Conservation (phyloP, 2,329 filamentous ascomycete species). For the Seiridium unicorne region DNA sequence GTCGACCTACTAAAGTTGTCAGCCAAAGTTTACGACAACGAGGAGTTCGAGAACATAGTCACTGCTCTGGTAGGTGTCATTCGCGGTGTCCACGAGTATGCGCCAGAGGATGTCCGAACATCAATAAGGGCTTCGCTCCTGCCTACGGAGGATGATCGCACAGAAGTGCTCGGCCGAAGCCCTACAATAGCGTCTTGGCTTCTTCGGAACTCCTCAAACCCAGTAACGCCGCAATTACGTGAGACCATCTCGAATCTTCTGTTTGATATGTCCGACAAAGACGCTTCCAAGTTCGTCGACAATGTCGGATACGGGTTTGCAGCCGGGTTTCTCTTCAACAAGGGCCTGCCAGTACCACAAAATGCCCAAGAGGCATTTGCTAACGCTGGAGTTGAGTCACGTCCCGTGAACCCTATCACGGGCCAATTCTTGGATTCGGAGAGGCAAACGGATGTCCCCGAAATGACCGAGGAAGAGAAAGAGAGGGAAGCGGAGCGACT, state of each 20-base stretch:
- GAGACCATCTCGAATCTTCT: constrained; percentile 75
- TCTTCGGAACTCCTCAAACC: constrained; percentile 73
- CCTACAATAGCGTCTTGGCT: constrained; percentile 73
- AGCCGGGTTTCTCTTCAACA: constrained; percentile 82
- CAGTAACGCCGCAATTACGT: constrained; percentile 68
- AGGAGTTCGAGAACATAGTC: constrained; percentile 69
- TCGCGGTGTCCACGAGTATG: constrained; percentile 67
- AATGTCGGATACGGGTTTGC: constrained; percentile 96
- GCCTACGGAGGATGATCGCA: constrained; percentile 74
- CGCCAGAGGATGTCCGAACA: constrained; percentile 59
- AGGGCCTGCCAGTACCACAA: constrained; percentile 75
- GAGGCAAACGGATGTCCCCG: constrained; percentile 53
- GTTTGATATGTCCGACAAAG: constrained; percentile 82
- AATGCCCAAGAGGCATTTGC: constrained; percentile 55
- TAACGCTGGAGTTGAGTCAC: constrained; percentile 26
- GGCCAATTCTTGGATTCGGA: constrained; percentile 77
- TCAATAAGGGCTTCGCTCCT: constrained; percentile 68
- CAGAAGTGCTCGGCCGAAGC: constrained; percentile 73
- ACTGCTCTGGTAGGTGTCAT: constrained; percentile 75
- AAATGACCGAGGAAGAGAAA: constrained; percentile 91
- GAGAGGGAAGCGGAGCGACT: constrained; percentile 85
- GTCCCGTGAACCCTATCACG: constrained; percentile 76
- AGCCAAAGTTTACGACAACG: constrained; percentile 60
- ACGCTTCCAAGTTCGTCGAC: constrained; percentile 76
- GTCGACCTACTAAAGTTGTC: constrained; percentile 69